Evolutionary conservation across 805 yeast genomes (phyloP), one percentile per base, ranked within the genome.

Genomic region (Yarrowia sp.): DNA sequence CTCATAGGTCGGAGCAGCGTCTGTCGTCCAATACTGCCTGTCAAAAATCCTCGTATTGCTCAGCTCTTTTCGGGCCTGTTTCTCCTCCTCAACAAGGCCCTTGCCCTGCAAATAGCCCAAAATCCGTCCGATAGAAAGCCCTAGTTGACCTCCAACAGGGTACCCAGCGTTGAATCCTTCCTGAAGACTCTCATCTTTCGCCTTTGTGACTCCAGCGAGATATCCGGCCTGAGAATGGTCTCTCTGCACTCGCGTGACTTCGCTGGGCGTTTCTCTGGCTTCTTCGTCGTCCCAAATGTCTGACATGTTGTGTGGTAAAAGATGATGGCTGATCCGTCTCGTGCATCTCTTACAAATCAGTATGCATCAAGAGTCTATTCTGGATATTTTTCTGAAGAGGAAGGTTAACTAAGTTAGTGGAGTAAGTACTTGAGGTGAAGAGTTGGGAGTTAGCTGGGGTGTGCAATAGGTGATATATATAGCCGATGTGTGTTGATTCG

Each of bases 111-210:
- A 75, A 1, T 70, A 70, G 10, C 93, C 91, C 14, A 92, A 70
- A 0, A 92, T 79, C 55, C 76, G 75, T 0, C 98, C 98, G 0
- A 87, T 87, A 15, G 78, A 71, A 0, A 84, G 78, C 0, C 97
- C 98, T 1, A 92, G 70, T 2, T 73, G 74, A 0, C 95, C 91
- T 0, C 98, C 98, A 2, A 79, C 73, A 0, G 91, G 91, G 71
- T 86, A 93, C 0, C 94, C 94, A 2, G 79, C 82, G 75, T 93
- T 96, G 74, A 94, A 93, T 0, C 97, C 97, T 13, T 79, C 74
- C 74, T 93, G 98, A 30, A 92, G 78, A 47, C 88, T 85, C 9
- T 77, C 76, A 71, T 90, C 96, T 72, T 91, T 88, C 5, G 91
- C 85, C 15, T 76, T 77, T 0, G 91, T 81, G 7, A 93, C 74